Evolutionary conservation across 352 stramenopile species (phyloP).

Genomic region (Elongisporangium undulatum): DNA sequence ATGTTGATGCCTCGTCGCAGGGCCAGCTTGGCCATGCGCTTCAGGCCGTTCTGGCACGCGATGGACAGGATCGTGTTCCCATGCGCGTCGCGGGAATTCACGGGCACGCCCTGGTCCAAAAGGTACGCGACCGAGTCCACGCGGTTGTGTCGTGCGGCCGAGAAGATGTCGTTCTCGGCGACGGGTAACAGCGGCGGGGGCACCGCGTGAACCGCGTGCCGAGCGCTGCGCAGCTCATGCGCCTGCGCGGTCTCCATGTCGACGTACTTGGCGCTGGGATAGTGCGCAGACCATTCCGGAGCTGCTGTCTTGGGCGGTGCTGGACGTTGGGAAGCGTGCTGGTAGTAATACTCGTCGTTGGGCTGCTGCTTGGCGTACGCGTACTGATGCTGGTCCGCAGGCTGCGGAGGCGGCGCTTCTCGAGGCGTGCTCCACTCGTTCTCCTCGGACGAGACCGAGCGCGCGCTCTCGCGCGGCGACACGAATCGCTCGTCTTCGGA

Average conservation of each 20-base stretch:
- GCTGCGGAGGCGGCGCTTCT: conserved; percentile 18
- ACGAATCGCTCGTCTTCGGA: conserved; percentile 62
- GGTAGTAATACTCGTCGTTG: neutral
- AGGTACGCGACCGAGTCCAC: conserved; percentile 82
- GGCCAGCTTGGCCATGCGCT: conserved; percentile 84
- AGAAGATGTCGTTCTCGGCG: conserved; percentile 84
- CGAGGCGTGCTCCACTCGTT: conserved; percentile 52
- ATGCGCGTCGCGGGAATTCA: conserved; percentile 70
- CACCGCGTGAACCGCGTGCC: conserved; percentile 11
- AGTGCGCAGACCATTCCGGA: too few relatives aligned
- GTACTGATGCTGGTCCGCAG: conserved; percentile 4
- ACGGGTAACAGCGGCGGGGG: conserved; percentile 7
- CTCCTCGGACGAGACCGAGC: conserved; percentile 62
- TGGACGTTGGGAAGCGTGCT: neutral
- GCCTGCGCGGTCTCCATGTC: neutral
- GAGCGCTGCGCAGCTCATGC: conserved; percentile 7
- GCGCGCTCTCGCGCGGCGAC: conserved; percentile 47
- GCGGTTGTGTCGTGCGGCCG: conserved; percentile 76
- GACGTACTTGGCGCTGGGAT: too few relatives aligned
- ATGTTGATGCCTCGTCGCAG: conserved; percentile 84
- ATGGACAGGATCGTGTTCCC: conserved; percentile 87
- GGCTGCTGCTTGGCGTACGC: too few relatives aligned
- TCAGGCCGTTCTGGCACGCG: conserved; percentile 90
- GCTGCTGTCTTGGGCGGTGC: too few relatives aligned
- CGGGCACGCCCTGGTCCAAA: conserved; percentile 76